Evolutionary conservation across 768 basidiomycete genomes (phyloP), one percentile per base, ranked within the genome.

Genomic region (Russula dissimulans): DNA sequence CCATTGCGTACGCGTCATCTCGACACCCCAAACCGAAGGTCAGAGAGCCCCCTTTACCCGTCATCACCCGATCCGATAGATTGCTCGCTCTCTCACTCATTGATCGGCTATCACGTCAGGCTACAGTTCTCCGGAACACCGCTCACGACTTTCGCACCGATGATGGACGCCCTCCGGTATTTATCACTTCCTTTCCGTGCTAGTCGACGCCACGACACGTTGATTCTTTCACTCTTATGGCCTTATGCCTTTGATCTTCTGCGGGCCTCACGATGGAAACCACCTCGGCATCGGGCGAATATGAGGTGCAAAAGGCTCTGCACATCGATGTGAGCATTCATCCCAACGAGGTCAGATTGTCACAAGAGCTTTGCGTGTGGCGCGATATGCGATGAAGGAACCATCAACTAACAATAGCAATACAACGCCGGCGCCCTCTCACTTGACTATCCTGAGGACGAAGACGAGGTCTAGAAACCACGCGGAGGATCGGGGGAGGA

Each of bases 1-100:
- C 89, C 0, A 75, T 91, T 56, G 88, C 80, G 34, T 89, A 85
- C 66, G 81, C 80, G 17, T 83, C 85, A 17, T 77, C 82, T 38
- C 66, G 67, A 44, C 72, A 77, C 55, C 75, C 77, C 17, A 80
- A 76, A 64, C 82, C 85, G 29, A 84, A 82, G 78, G 90, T 86
- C 41, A 68, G 57, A 18, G 36, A 26, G 22, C 2, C 22, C 32
- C 54, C 31, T 12, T 10, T 3, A 36, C 34, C 34, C 10, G 12
- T n/a, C 18, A 18, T 34, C 44, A 36, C 17, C 15, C 10, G 34
- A 26, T 43, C 31, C 2, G 14, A 45, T 34, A 12, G 10, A 7
- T 44, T 5, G 18, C 15, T 17, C 9, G 43, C 48, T 36, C 14
- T 17, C 22, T 26, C 22, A 26, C 22, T 26, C 18, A 18, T 22